A percentile compares a stretch with the other conserved stretches of the same genome.
Evolutionary conservation across 2,329 filamentous ascomycete species (phyloP).

Genomic region (Penicillium sp.): DNA sequence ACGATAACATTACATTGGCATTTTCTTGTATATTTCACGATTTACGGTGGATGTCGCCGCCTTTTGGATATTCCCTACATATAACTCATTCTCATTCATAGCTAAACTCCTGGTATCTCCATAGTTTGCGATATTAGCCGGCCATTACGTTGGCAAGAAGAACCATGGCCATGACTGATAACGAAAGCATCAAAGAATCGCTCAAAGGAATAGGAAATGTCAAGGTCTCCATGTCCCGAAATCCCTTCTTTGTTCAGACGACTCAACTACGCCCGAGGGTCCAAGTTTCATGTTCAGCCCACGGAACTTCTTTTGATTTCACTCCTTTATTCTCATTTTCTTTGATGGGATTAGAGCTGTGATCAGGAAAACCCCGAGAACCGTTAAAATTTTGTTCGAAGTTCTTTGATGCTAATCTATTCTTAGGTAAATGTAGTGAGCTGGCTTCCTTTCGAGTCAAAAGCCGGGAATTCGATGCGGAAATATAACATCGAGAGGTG

Average conservation of each 20-base stretch:
- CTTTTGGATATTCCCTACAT: neutral
- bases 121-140: neutral
- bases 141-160: neutral
- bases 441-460: neutral
- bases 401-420: neutral
- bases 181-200: neutral
- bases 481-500: neutral
- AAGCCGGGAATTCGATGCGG: neutral
- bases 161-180: neutral
- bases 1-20: constrained; percentile 12
- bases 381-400: neutral
- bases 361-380: neutral
- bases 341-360: neutral
- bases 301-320: neutral
- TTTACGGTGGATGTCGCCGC: neutral
- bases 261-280: neutral
- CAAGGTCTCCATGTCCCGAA: neutral
- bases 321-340: neutral
- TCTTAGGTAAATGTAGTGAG: neutral
- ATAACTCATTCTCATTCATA: neutral
- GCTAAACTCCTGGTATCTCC: neutral
- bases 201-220: neutral
- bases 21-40: constrained; percentile 2
- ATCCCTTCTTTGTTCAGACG: neutral
- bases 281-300: neutral